A percentile compares a stretch with the other conserved stretches of the same genome.
These are phyloP conservation scores for Neonectria punicea DNA, from an alignment of 2,329 filamentous ascomycete genomes.

Conservation along the genomic window DNA sequence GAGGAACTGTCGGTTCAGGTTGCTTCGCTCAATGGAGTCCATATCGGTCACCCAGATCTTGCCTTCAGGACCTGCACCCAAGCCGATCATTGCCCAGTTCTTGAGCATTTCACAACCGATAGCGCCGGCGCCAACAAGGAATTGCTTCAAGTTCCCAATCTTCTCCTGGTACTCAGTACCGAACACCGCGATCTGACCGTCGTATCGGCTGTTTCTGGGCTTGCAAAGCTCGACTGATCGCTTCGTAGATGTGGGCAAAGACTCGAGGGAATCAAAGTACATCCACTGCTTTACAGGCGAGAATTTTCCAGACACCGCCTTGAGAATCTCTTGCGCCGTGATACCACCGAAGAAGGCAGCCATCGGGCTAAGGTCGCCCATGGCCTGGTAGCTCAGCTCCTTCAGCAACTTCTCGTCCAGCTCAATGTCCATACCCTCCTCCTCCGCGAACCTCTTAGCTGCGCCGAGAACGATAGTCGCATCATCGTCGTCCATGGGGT, in stretches of 20 bases:
- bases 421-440: slow-evolving; percentile 74
- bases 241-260: slow-evolving; percentile 78
- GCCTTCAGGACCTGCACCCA: slow-evolving; percentile 88
- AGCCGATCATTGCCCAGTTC: slow-evolving; percentile 99
- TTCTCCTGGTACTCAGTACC: slow-evolving; percentile 95
- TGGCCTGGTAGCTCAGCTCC: slow-evolving; percentile 94
- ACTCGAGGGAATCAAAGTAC: slow-evolving; percentile 98
- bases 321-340: slow-evolving; percentile 92
- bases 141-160: slow-evolving; percentile 88
- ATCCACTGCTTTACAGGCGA: slow-evolving; percentile 95
- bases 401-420: slow-evolving; percentile 92
- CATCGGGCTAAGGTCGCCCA: slow-evolving; percentile 90
- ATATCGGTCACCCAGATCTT: slow-evolving; percentile 95
- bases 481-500: slow-evolving; percentile 86
- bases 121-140: slow-evolving; percentile 94
- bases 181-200: slow-evolving; percentile 97
- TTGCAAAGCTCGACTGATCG: slow-evolving; percentile 90
- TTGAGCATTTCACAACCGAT: slow-evolving; percentile 99
- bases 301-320: slow-evolving; percentile 98
- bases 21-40: slow-evolving; percentile 99
- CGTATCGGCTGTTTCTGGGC: slow-evolving; percentile 86
- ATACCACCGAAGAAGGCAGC: slow-evolving; percentile 95
- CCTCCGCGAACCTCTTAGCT: slow-evolving; percentile 77
- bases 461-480: slow-evolving; percentile 80
- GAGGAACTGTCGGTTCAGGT: slow-evolving; percentile 95